Evolutionary conservation across 768 basidiomycete species (phyloP).

Genomic region (Tubosaeta sp.): DNA sequence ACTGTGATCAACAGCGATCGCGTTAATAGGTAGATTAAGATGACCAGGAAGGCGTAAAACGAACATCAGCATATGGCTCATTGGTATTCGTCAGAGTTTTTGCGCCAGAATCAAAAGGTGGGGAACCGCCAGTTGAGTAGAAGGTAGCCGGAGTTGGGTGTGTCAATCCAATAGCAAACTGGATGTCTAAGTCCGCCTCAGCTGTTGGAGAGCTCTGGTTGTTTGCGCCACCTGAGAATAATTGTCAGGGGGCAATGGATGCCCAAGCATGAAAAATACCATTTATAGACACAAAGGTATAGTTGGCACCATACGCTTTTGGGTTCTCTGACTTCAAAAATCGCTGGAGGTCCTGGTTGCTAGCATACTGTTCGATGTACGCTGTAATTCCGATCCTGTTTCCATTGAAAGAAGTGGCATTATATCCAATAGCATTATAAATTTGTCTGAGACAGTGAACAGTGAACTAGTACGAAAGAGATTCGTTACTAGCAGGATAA

Average conservation of each 20-base stretch:
- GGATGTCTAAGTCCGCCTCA: slow-evolving; percentile 67
- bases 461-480: slow-evolving; percentile 37
- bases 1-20: slow-evolving; percentile 24
- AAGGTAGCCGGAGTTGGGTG: slow-evolving; percentile 57
- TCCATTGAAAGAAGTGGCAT: slow-evolving; percentile 35
- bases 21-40: not conserved
- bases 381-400: slow-evolving; percentile 54
- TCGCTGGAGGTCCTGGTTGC: slow-evolving; percentile 44
- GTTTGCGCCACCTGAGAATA: slow-evolving; percentile 50
- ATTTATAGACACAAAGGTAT: slow-evolving; percentile 50
- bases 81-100: slow-evolving; percentile 39
- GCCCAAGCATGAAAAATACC: slow-evolving; percentile 32
- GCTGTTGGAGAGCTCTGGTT: slow-evolving; percentile 54
- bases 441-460: slow-evolving; percentile 50
- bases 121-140: slow-evolving; percentile 58
- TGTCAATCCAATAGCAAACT: slow-evolving; percentile 33
- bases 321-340: slow-evolving; percentile 43
- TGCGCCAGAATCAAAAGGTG: slow-evolving; percentile 52
- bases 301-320: slow-evolving; percentile 34
- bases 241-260: slow-evolving; percentile 2
- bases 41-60: slow-evolving; percentile 9
- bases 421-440: slow-evolving; percentile 49
- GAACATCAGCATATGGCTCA: slow-evolving; percentile 45
- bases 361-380: slow-evolving; percentile 52
- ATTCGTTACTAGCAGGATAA: not conserved